Base-by-base conservation (phyloP, 2,329 filamentous ascomycete genomes). In the Phialophora tarda region DNA sequence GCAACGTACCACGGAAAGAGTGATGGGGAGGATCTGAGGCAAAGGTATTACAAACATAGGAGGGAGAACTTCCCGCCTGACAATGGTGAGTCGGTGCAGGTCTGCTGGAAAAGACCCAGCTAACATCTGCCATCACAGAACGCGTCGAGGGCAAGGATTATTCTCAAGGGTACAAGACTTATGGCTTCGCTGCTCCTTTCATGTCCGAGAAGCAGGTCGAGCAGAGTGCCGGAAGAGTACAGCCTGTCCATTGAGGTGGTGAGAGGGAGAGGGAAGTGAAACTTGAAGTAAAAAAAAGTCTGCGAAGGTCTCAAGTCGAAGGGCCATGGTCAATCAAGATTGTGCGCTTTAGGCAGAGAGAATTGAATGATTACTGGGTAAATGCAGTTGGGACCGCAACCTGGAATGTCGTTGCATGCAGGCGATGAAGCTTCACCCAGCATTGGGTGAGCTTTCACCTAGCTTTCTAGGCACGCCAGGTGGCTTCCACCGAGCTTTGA, bases 1-100 rank as follows among this genome's bases (percentile, higher is more conserved):
- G 74, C 72, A 8, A 75, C 74, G 4, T 76, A 74, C 38, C 68
- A 67, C 26, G 60, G 60, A 4, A 67, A 64, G 30, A 67, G 61
- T 21, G 65, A 67, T 38, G 65, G 65, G 5, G 10, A 50, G 28
- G 60, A 67, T 47, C 56, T 67, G 47, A 50, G 65, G 38, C 56
- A 64, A 28, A 44, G 60, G 38, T 67, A 67, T 55, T 67, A 67
- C 47, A 38, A 34, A 28, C 65, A 67, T 53, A n/a, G 65, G 38
- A 56, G 65, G 51, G 65, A 67, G 56, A 67, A 67, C 26, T 67
- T 67, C 32, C 65, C 65, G 3, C 65, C 65, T 44, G 65, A 67
- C 30, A 54, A 59, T 38, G 65, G 65, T 67, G 30, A 64, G 65
- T 41, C n/a, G n/a, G 7, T 30, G 23, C 21, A 14, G 11, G 3